These are phyloP conservation scores for Metschnikowia dekortorum DNA, from an alignment of 805 yeast species.

Conservation along the genomic window DNA sequence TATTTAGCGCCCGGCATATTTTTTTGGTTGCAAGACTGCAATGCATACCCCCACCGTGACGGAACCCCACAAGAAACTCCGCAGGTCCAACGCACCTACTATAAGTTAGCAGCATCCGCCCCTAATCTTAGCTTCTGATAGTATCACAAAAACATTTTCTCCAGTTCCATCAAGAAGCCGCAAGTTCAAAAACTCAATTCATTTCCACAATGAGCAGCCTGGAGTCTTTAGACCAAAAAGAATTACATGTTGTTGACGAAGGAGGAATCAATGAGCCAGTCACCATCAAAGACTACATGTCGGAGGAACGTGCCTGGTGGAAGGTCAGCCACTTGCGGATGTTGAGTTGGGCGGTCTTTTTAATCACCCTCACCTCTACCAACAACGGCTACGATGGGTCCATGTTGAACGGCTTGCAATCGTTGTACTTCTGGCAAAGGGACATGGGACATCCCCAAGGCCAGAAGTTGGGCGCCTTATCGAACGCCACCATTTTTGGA, in stretches of 20 bases:
- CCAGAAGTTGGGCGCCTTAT: slow-evolving; percentile 20
- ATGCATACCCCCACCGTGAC: too few species aligned
- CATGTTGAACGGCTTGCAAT: slow-evolving; percentile 48
- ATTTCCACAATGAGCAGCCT: slow-evolving; percentile 2
- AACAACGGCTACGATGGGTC: slow-evolving; percentile 30
- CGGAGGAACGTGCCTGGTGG: slow-evolving; percentile 25
- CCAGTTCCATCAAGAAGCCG: too few species aligned
- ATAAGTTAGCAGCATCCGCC: too few species aligned
- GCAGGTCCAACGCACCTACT: neutral
- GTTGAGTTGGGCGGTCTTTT: slow-evolving; percentile 35
- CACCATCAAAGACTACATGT: slow-evolving; percentile 12
- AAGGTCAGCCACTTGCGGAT: slow-evolving; percentile 33
- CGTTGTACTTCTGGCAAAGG: slow-evolving; percentile 37
- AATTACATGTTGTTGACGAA: neutral
- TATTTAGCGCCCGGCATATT: too few species aligned
- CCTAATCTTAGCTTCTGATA: neutral
- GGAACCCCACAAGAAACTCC: too few species aligned
- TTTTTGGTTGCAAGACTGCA: slow-evolving; percentile 4
- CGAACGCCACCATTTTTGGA: slow-evolving; percentile 32
- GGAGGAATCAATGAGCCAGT: neutral
- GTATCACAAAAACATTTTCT: too few species aligned
- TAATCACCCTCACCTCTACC: slow-evolving; percentile 44
- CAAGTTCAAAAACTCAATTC: too few species aligned
- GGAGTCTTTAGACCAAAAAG: neutral
- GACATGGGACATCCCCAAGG: slow-evolving; percentile 28